Conservation (phyloP, 2,329 filamentous ascomycete species). For the Cladophialophora exuberans region DNA sequence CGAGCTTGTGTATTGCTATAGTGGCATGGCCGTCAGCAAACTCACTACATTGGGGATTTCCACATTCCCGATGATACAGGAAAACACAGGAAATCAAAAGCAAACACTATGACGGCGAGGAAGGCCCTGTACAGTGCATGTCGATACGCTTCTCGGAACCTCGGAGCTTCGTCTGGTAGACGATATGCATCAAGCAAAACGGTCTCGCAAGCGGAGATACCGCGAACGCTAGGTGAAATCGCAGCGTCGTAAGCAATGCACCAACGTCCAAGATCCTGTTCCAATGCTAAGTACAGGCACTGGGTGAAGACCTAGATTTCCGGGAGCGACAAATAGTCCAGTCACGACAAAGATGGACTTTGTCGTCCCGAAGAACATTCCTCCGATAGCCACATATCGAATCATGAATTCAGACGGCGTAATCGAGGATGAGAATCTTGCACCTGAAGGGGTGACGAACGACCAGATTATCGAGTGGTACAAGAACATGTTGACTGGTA, state of each 20-base stretch:
- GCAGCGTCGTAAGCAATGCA: slow-evolving; percentile 14
- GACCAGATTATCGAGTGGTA: slow-evolving; percentile 64
- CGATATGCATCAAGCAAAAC: background rate
- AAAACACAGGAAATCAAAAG: no score
- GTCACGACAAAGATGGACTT: slow-evolving; percentile 83
- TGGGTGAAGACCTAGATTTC: slow-evolving; percentile 58
- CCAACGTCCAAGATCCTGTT: background rate
- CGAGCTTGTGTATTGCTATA: no score
- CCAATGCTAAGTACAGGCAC: background rate
- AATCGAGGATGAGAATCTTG: slow-evolving; percentile 65
- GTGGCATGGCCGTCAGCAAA: no score
- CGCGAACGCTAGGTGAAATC: slow-evolving; percentile 11
- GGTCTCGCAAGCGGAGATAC: background rate
- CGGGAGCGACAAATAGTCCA: slow-evolving; percentile 87
- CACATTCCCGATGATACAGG: no score
- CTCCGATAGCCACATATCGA: slow-evolving; percentile 85
- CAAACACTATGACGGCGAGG: no score
- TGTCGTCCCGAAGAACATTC: slow-evolving; percentile 69
- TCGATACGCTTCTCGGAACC: no score
- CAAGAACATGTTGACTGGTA: slow-evolving; percentile 59
- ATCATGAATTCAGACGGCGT: slow-evolving; percentile 85
- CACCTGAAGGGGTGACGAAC: slow-evolving; percentile 47
- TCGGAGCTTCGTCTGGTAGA: background rate
- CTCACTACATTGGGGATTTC: no score
- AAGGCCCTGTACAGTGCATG: no score